Evolutionary conservation across 2,329 filamentous ascomycete genomes (phyloP).

Genomic region (Fusarium floridanum): DNA sequence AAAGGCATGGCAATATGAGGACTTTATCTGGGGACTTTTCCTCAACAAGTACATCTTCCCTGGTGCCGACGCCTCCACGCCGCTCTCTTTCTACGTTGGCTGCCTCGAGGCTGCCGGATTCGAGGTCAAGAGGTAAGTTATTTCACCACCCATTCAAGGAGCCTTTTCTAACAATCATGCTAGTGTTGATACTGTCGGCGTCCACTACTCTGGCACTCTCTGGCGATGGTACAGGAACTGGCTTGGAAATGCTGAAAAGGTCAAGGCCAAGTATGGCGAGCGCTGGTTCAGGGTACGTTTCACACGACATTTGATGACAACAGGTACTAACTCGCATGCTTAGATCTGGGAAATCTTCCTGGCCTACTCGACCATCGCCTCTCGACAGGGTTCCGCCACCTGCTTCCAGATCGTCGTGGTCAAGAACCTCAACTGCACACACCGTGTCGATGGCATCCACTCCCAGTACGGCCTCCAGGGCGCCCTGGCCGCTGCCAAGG

Average conservation of each 20-base stretch:
- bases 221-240: constrained; percentile 99
- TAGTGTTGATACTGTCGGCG: constrained; percentile 86
- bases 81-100: constrained; percentile 85
- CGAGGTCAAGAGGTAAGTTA: constrained; percentile 77
- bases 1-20: constrained; percentile 95
- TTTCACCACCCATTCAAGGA: not conserved
- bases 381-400: constrained; percentile 84
- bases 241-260: constrained; percentile 91
- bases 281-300: constrained; percentile 87
- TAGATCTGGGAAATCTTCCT: constrained; percentile 96
- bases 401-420: constrained; percentile 90
- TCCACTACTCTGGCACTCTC: constrained; percentile 93
- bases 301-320: fast-evolving
- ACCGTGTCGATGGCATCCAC: constrained; percentile 80
- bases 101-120: constrained; percentile 74
- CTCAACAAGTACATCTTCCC: constrained; percentile 99
- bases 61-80: constrained; percentile 92
- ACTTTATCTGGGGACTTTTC: constrained; percentile 95
- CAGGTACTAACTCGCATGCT: constrained; percentile 33
- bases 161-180: not conserved
- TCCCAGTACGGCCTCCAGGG: constrained; percentile 77
- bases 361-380: constrained; percentile 85
- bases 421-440: constrained; percentile 91
- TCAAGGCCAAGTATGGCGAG: constrained; percentile 90
- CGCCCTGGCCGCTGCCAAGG: constrained; percentile 60